Conservation (phyloP, 441 rosid species). For the Croton laevigatus region DNA sequence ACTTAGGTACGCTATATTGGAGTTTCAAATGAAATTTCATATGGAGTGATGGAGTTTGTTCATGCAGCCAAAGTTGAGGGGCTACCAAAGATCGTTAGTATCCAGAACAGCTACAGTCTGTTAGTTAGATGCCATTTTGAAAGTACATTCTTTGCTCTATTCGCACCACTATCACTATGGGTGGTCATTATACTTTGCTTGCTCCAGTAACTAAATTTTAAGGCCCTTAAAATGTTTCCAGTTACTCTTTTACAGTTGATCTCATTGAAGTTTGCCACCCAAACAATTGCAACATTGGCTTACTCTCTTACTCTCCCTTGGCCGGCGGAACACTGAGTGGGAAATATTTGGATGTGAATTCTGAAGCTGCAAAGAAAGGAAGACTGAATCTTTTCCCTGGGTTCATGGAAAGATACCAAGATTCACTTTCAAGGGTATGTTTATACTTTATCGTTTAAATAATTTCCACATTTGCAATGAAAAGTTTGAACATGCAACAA, state of each 20-base stretch:
- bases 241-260: slow-evolving; percentile 49
- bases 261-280: slow-evolving; percentile 93
- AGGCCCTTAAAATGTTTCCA: background rate
- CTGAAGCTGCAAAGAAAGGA: slow-evolving; percentile 67
- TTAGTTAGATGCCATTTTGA: slow-evolving; percentile 64
- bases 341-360: slow-evolving; percentile 56
- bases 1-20: slow-evolving; percentile 80
- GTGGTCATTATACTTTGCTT: background rate
- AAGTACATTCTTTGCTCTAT: slow-evolving; percentile 37
- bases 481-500: background rate
- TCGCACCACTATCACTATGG: background rate
- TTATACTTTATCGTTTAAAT: background rate
- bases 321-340: slow-evolving; percentile 74
- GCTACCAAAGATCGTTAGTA: slow-evolving; percentile 84
- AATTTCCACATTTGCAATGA: background rate
- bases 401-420: slow-evolving; percentile 84
- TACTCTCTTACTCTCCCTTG: slow-evolving; percentile 84
- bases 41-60: slow-evolving; percentile 94
- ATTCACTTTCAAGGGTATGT: slow-evolving; percentile 66
- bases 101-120: slow-evolving; percentile 84
- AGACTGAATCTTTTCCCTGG: slow-evolving; percentile 82
- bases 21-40: slow-evolving; percentile 89
- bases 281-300: slow-evolving; percentile 75
- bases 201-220: background rate
- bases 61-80: slow-evolving; percentile 79